Percentiles rank a stretch among this genome's conserved stretches.
These are phyloP conservation scores for Gentiana macrophylla DNA, from an alignment of 257 asterid species.

Conservation along the genomic window DNA sequence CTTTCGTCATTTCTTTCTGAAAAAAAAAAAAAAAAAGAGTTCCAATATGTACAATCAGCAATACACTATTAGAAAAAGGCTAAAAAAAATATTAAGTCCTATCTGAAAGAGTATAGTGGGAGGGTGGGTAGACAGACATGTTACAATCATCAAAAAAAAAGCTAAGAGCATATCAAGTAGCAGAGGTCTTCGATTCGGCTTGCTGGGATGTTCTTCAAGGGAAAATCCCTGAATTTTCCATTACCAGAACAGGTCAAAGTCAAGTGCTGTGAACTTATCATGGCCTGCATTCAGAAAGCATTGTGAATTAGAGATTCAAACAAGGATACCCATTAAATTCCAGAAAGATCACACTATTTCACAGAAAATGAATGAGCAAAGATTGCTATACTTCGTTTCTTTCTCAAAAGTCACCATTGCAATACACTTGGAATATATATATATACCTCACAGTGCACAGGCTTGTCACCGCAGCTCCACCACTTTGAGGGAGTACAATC, in stretches of 20 bases:
- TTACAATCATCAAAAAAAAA: not conserved
- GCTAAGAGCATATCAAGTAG: conserved; percentile 53
- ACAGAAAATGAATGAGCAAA: no score
- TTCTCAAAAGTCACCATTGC: no score
- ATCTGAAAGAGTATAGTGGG: not conserved
- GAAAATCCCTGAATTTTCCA: conserved; percentile 60
- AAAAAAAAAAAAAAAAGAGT: no score
- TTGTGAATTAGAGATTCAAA: conserved; percentile 10
- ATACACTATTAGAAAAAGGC: not conserved
- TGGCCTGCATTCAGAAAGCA: conserved; percentile 32
- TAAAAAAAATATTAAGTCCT: not conserved
- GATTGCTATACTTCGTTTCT: no score
- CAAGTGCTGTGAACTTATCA: conserved; percentile 41
- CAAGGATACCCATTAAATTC: no score
- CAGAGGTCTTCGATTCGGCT: conserved; percentile 68
- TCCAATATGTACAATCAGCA: no score
- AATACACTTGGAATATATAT: not conserved
- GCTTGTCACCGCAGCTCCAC: conserved; percentile 73
- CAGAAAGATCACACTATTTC: no score
- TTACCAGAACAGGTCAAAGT: conserved; percentile 59
- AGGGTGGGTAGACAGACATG: not conserved
- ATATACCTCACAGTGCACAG: conserved; percentile 60
- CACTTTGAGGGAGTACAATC: conserved; percentile 67
- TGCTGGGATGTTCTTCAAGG: conserved; percentile 42
- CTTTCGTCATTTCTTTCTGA: no score